Evolutionary conservation across 2,329 filamentous ascomycete species (phyloP).

Genomic region (Colletotrichum sp.): DNA sequence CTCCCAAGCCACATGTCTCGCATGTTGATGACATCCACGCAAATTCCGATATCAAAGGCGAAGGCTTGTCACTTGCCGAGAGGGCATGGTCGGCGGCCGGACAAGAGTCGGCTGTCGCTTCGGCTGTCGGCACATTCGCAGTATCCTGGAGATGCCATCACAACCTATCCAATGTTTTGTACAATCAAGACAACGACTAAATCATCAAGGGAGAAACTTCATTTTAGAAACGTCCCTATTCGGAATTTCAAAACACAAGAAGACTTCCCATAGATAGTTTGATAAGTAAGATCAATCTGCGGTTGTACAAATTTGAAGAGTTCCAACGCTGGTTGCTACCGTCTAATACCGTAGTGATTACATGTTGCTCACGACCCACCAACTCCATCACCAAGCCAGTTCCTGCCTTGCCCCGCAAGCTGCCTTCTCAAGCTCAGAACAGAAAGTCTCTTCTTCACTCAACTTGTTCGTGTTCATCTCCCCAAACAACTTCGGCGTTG

Average conservation of each 20-base stretch:
- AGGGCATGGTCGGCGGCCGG: neutral
- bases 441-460: slow-evolving; percentile 32
- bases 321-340: neutral
- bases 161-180: neutral
- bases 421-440: slow-evolving; percentile 26
- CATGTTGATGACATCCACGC: neutral
- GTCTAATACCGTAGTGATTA: neutral
- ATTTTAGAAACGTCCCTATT: neutral
- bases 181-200: neutral
- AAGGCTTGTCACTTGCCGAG: neutral
- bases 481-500: slow-evolving; percentile 22
- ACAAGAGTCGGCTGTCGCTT: neutral
- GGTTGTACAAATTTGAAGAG: neutral
- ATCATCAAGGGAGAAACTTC: neutral
- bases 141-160: neutral
- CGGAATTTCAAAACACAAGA: neutral
- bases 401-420: slow-evolving; percentile 11
- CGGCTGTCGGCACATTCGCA: neutral
- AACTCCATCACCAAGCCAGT: slow-evolving; percentile 20
- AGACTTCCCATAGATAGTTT: neutral
- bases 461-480: slow-evolving; percentile 30
- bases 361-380: neutral
- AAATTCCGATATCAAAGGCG: neutral
- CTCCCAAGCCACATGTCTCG: neutral
- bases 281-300: neutral